A percentile compares a stretch with the other conserved stretches of the same genome.
These are phyloP conservation scores for Eruca vesicaria DNA, from an alignment of 441 rosid species.

Conservation along the genomic window DNA sequence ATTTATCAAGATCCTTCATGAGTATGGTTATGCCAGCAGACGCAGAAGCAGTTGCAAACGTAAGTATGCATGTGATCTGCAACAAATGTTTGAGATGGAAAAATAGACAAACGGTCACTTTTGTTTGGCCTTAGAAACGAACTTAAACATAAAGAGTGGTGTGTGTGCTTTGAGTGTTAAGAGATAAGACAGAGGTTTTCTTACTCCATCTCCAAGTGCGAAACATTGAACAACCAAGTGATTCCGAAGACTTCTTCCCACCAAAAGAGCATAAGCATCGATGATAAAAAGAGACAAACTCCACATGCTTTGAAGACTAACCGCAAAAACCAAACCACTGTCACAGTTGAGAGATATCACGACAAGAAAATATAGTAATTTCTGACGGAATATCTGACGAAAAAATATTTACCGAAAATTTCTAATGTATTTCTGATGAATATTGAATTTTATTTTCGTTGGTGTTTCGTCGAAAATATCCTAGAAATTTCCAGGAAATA, in stretches of 20 bases:
- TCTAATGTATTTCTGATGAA: too few species aligned
- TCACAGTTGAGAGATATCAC: constrained; percentile 6
- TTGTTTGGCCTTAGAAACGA: neutral
- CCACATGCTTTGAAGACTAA: constrained; percentile 73
- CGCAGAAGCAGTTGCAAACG: constrained; percentile 84
- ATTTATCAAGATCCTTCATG: constrained; percentile 54
- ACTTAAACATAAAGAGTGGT: neutral
- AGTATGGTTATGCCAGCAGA: constrained; percentile 88
- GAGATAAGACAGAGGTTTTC: constrained; percentile 9
- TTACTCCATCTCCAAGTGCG: constrained; percentile 84
- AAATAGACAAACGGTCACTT: neutral
- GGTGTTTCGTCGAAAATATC: too few species aligned
- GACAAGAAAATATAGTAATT: too few species aligned
- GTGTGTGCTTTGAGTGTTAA: neutral
- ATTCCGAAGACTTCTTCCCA: constrained; percentile 63
- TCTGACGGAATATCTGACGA: too few species aligned
- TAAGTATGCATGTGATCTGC: constrained; percentile 78
- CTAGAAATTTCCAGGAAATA: too few species aligned
- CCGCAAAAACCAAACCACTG: constrained; percentile 74
- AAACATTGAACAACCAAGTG: constrained; percentile 45
- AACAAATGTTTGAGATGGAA: constrained; percentile 14
- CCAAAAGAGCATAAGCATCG: constrained; percentile 67
- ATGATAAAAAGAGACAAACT: constrained; percentile 63
- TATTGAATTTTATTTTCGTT: too few species aligned
- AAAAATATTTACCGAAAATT: too few species aligned